A percentile compares a stretch with the other conserved stretches of the same genome.
Evolutionary conservation across 2,329 filamentous ascomycete species (phyloP).

Genomic region (Aspergillus fructus): DNA sequence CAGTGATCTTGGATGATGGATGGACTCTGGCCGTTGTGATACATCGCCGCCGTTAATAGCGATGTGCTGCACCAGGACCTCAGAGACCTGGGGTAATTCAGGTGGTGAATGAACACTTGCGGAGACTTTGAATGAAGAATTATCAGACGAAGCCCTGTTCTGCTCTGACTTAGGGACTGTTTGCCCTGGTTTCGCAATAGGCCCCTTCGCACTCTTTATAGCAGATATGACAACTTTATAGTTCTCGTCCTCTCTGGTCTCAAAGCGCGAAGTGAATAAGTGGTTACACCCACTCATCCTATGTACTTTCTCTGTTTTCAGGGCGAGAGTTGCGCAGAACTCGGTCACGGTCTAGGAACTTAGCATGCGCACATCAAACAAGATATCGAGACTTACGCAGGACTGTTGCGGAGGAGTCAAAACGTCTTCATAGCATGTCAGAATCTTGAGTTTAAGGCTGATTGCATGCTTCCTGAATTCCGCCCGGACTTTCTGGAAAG

Average conservation of each 20-base stretch:
- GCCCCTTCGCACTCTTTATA: not conserved
- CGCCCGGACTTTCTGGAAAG: not conserved
- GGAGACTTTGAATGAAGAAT: no score
- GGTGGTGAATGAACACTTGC: no score
- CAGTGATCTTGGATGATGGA: no score
- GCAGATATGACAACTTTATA: not conserved
- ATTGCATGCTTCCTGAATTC: not conserved
- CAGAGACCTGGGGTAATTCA: no score
- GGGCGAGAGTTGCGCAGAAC: not conserved
- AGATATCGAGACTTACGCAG: not conserved
- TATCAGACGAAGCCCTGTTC: not conserved
- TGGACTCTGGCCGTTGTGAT: no score
- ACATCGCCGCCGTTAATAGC: no score
- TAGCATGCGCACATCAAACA: not conserved
- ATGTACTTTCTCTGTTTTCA: not conserved
- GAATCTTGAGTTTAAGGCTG: not conserved
- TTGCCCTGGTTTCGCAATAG: fast-evolving
- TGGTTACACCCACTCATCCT: not conserved
- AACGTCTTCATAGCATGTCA: not conserved
- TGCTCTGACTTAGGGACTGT: not conserved
- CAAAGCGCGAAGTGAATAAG: not conserved
- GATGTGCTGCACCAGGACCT: no score
- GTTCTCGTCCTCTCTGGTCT: not conserved
- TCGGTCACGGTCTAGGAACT: not conserved
- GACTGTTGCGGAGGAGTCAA: not conserved